Evolutionary conservation across 768 basidiomycete genomes (phyloP), one percentile per base, ranked within the genome.

Genomic region (Podaxis sp.): DNA sequence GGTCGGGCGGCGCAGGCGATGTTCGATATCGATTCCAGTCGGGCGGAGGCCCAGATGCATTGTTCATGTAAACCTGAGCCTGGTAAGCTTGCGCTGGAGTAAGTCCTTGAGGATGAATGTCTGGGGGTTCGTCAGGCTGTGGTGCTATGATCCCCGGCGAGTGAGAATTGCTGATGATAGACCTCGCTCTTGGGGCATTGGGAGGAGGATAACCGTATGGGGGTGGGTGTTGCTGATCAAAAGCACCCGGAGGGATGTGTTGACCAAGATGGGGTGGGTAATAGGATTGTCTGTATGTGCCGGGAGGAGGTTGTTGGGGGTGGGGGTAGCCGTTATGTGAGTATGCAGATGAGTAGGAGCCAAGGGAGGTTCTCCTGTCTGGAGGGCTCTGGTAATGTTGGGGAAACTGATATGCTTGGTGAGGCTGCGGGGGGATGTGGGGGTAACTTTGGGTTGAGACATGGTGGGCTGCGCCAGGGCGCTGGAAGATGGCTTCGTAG

Each of bases 401-500:
- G 64, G 73, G 48, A 56, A 69, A 71, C 57, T 66, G 70, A 19
- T 61, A 44, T 9, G 46, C 40, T 9, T 57, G 64, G 24, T 44
- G 63, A 55, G 70, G 68, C 68, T 73, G 70, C 61, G 66, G 70
- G 52, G 72, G 40, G 55, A 71, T 70, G 59, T 65, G 70, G 30
- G 67, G 64, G 62, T 72, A 70, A 63, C 66, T 66, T 56, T 69
- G 66, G 52, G 71, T 68, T 56, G 68, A 61, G 26, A 78, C 74
- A 67, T 87, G 87, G 73, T 86, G 86, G 36, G 78, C 66, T 52
- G 80, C 76, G 56, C 85, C 84, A 57, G 91, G 89, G 26, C 92
- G 84, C 26, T 92, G 92, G 75, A 95, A 95, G 77, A 95, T 93
- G 70, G 88, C 85, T 74, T 93, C 90, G 78, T 93, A 95, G 52